Evolutionary conservation across 163 green algal species (phyloP), one percentile per base, ranked within the genome.

Genomic region (Trebouxiophyceae sp.): DNA sequence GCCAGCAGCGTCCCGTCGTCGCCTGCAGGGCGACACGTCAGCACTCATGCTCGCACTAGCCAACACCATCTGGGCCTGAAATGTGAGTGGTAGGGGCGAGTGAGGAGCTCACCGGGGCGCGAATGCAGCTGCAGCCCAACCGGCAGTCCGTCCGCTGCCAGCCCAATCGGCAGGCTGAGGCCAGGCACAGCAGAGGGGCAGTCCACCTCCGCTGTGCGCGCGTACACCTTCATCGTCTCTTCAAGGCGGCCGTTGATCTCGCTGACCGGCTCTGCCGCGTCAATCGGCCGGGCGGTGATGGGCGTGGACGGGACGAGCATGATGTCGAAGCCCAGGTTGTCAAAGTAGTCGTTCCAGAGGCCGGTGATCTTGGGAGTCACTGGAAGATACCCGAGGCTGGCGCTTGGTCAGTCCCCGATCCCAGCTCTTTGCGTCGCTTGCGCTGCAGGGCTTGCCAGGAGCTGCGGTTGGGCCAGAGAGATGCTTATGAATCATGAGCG

Each of bases 131-230:
- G 62, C 27, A 73, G 54, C 7, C 60, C 54, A 44, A 73, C 45
- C 5, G 67, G 67, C 27, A 73, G 26, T 5, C 54, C 44, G n/a
- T 64, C 60, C 45, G 67, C 56, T 33, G 22, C 33, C 23, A 73
- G 54, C 6, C 67, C 67, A 7, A 65, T 46, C 2, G 67, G 67
- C n/a, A 73, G 60, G 39, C 34, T 61, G 26, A 73, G 64, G 12
- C 60, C 60, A 22, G 67, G 67, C 1, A 68, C 7, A 2, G 55
- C 60, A 22, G 66, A 34, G 5, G 60, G 54, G 54, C 50, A 57
- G 0, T 66, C 67, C 34, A 69, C 7, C 26, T 39, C 45, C 2
- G 54, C 8, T 22, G 54, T 60, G 28, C 47, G 60, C 1, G 55
- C 27, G 23, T 61, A 68, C 19, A 61, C 32, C 26, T 60, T 45